These are phyloP conservation scores for Fusarium palustre DNA, from an alignment of 2,329 filamentous ascomycete genomes.

Conservation along the genomic window DNA sequence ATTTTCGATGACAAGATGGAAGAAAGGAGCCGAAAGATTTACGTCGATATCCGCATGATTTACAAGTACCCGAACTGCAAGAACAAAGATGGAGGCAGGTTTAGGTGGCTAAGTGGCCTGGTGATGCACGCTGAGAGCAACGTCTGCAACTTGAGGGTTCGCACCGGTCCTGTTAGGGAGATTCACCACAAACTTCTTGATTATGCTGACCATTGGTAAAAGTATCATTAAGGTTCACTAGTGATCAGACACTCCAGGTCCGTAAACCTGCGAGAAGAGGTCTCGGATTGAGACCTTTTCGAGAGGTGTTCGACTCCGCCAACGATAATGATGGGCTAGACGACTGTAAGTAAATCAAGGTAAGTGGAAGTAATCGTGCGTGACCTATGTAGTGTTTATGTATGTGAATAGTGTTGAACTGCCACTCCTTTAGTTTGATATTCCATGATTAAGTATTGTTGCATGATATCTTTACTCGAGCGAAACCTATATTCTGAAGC, in stretches of 20 bases:
- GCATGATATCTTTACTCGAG: background rate
- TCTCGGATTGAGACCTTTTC: too few species aligned
- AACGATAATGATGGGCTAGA: too few species aligned
- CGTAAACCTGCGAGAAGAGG: too few species aligned
- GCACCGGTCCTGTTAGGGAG: background rate
- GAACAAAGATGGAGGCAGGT: background rate
- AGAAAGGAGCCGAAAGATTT: background rate
- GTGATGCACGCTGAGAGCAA: background rate
- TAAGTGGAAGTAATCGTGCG: too few species aligned
- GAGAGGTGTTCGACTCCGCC: too few species aligned
- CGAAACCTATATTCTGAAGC: background rate
- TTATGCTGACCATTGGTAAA: too few species aligned
- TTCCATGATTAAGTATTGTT: background rate
- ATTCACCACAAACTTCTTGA: too few species aligned
- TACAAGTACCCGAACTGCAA: background rate
- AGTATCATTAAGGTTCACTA: too few species aligned
- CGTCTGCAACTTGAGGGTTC: background rate
- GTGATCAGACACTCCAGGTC: too few species aligned
- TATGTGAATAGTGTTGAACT: background rate
- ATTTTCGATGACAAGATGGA: background rate
- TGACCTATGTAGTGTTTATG: too few species aligned
- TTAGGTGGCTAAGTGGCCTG: background rate
- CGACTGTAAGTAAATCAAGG: too few species aligned
- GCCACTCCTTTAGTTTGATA: background rate
- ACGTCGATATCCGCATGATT: background rate